Base-by-base conservation (phyloP, 805 yeast genomes). In the Myxozyma kluyveri region DNA sequence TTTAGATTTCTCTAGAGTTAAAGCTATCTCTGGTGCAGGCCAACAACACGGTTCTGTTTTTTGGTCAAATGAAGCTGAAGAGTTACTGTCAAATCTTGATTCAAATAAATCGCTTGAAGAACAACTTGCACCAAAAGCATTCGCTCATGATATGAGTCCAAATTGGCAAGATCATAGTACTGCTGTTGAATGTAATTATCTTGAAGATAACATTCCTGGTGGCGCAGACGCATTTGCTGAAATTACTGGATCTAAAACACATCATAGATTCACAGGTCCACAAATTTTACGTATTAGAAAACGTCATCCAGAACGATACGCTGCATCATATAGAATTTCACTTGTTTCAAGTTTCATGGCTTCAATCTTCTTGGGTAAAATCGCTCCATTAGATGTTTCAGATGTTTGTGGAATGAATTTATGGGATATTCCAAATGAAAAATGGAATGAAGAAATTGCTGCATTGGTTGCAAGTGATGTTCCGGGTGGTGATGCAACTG, bases 151-250 rank as follows among this genome's bases (percentile, higher is more conserved):
- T 4, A 74, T 74, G 37, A 83, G 95, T 3, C 96, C 96, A 6
- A 89, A 90, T 65, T 89, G 97, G 97, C 97, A 89, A 68, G 96
- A 89, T 64, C 95, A 88, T 65, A 84, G 93, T 22, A 89, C 97
- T 0, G 84, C 80, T 3, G 69, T 73, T 19, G 95, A 89, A 65
- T 74, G 86, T 50, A 64, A 71, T 26, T 75, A 67, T 31, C 83
- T 88, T 61, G 93, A 87, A 63, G 65, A 66, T 0, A 72, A 72
- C 1, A 77, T 77, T 9, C 33, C 33, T 14, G 89, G 86, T 2
- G 93, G 90, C 26, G 70, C 77, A 10, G 72, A 72, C 27, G 57
- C 60, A 9, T 70, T 89, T 63, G 89, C 95, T 5, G 62, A 72
- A 33, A 67, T 83, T 22, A 84, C 96, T 0, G 96, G 97, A 1